Evolutionary conservation across 108 stramenopile species (phyloP).

Genomic region (Cylindrotheca fusiformis): DNA sequence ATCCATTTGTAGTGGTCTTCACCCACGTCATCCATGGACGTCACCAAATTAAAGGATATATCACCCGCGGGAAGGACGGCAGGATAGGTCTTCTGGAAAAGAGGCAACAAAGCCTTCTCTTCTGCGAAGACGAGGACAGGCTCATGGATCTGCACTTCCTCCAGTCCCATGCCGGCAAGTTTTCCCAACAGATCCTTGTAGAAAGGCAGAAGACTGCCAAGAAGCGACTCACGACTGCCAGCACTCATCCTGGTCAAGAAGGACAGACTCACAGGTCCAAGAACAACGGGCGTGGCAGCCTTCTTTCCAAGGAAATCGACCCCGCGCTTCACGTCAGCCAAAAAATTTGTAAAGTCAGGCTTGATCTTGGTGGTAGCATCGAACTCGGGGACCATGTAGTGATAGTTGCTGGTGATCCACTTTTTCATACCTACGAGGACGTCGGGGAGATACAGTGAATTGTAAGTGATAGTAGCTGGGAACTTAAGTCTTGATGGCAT

Average conservation of each 20-base stretch:
- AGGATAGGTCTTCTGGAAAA: slow-evolving; percentile 25
- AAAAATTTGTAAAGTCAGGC: slow-evolving; percentile 27
- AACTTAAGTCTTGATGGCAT: background rate
- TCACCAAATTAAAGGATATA: slow-evolving; percentile 42
- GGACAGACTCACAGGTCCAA: slow-evolving; percentile 57
- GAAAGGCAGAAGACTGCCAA: slow-evolving; percentile 29
- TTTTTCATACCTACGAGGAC: slow-evolving; percentile 54
- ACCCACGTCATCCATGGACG: slow-evolving; percentile 64
- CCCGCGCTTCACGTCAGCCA: slow-evolving; percentile 36
- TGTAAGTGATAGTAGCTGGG: background rate
- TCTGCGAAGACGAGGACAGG: slow-evolving; percentile 49
- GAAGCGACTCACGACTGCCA: slow-evolving; percentile 19
- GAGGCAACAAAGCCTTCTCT: slow-evolving; percentile 19
- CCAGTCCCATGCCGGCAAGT: slow-evolving; percentile 40
- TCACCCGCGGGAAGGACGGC: slow-evolving; percentile 5
- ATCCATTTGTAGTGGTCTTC: slow-evolving; percentile 50
- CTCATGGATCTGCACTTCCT: slow-evolving; percentile 68
- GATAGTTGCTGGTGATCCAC: slow-evolving; percentile 72
- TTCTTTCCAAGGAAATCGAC: slow-evolving; percentile 31
- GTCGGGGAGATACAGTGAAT: background rate
- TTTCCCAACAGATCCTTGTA: slow-evolving; percentile 33
- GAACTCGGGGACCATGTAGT: slow-evolving; percentile 73
- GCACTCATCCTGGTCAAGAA: slow-evolving; percentile 27
- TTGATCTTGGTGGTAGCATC: slow-evolving; percentile 17
- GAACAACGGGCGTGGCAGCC: slow-evolving; percentile 40